These are phyloP conservation scores for Rauvolfia tetraphylla DNA, from an alignment of 257 asterid genomes.

Conservation along the genomic window DNA sequence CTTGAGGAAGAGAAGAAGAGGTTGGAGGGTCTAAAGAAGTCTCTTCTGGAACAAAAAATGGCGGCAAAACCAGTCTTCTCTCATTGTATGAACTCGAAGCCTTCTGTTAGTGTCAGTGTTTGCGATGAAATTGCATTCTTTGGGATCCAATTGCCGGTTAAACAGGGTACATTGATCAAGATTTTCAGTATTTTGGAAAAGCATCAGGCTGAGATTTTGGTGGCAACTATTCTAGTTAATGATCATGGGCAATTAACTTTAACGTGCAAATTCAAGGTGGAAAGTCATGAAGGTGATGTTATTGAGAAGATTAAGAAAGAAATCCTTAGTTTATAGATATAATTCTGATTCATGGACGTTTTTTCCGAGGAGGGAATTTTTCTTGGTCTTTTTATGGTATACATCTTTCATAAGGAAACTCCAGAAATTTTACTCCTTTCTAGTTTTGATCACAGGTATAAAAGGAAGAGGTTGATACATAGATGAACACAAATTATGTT, in stretches of 20 bases:
- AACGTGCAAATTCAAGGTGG: slow-evolving; percentile 41
- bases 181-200: slow-evolving; percentile 44
- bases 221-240: slow-evolving; percentile 41
- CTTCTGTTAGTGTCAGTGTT: slow-evolving; percentile 33
- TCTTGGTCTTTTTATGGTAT: neutral
- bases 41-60: slow-evolving; percentile 12
- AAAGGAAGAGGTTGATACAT: neutral
- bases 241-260: slow-evolving; percentile 38
- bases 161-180: slow-evolving; percentile 33
- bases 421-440: neutral
- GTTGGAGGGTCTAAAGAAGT: slow-evolving; percentile 47
- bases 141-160: slow-evolving; percentile 38
- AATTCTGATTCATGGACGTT: slow-evolving; percentile 1
- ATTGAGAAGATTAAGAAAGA: slow-evolving; percentile 49
- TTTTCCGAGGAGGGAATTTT: neutral
- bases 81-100: slow-evolving; percentile 27
- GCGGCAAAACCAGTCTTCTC: slow-evolving; percentile 20
- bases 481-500: neutral
- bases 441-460: neutral
- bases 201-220: slow-evolving; percentile 56
- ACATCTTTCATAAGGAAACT: neutral
- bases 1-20: slow-evolving; percentile 51
- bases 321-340: slow-evolving; percentile 32
- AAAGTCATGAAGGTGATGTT: slow-evolving; percentile 19
- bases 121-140: slow-evolving; percentile 44